Base-by-base conservation (phyloP, 192 early-diverging fungal species). In the Coemansia sp. region DNA sequence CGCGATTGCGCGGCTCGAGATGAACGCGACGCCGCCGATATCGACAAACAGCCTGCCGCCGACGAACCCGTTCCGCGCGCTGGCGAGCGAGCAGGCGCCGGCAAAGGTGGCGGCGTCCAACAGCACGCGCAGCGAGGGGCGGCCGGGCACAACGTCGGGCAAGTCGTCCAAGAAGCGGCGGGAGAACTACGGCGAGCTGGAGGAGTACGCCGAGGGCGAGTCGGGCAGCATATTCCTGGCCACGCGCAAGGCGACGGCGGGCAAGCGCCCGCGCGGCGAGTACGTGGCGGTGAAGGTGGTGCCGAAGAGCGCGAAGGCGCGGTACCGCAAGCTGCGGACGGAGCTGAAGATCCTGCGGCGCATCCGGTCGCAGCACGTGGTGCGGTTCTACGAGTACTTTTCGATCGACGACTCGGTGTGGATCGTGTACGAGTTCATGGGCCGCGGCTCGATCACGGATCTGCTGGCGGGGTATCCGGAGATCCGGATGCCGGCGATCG, bases 341-440 rank as follows among this genome's bases (percentile, higher is more conserved):
- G 80, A 81, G 67, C 64, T 81, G 23, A 66, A 73, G 56, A 77
- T 81, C 29, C 65, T 81, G 57, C 67, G 71, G 49, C 67, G 73
- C 45, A 73, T 77, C 51, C 63, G 70, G 57, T 73, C 70, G 49
- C 72, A 75, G 40, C 68, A 76, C 42, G 62, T 82, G 19, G 80
- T 82, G 50, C 71, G 71, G 9, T 82, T 77, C 75, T 77, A 70
- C 58, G 71, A 77, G 62, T 73, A 76, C 52, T 73, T 77, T 33
- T 67, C 67, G 22, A 71, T 82, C 51, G 75, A 82, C 60, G 75
- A 82, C 49, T 73, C 71, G 7, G 67, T 82, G 42, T 82, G 75
- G 74, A 74, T 82, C n/a, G 72, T 82, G 47, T 82, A 82, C 65
- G 80, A 82, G 69, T 82, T 73, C 60, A 82, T 82, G 80, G 68